Conservation (phyloP, 257 asterid species). For the Nicotiana paniculata region DNA sequence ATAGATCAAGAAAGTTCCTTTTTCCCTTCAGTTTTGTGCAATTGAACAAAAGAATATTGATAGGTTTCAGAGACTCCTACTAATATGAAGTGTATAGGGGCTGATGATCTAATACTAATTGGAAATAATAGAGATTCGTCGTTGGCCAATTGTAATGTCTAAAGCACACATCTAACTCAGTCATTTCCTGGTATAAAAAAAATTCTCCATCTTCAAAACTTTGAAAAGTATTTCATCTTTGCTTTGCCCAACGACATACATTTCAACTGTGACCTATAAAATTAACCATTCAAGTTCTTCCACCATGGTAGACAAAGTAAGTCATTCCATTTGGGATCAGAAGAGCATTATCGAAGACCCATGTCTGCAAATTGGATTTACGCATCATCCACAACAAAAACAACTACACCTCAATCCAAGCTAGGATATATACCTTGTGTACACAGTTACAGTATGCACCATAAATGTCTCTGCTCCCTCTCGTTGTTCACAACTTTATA, state of each 20-base stretch:
- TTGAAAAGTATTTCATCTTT: not conserved
- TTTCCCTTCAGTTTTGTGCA: not conserved
- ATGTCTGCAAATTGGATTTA: not conserved
- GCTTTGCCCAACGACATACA: not conserved
- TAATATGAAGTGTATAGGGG: not conserved
- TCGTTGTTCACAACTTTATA: not conserved
- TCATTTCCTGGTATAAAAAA: not conserved
- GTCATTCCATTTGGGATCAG: not conserved
- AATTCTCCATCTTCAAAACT: not conserved
- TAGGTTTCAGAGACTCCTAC: not conserved
- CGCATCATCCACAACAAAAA: not conserved
- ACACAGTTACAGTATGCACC: not conserved
- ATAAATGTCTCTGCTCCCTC: not conserved
- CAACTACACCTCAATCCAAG: not conserved
- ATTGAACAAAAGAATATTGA: not conserved
- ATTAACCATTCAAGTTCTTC: not conserved
- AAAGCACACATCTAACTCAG: not conserved
- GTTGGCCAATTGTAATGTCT: not conserved
- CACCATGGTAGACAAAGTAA: not conserved
- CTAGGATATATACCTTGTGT: not conserved
- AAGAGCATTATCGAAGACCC: not conserved
- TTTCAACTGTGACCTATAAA: not conserved
- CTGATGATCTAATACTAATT: not conserved
- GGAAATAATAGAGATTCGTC: not conserved
- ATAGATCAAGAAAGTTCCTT: not conserved